Evolutionary conservation across 2,329 filamentous ascomycete species (phyloP).

Genomic region (Fusarium mundagurra): DNA sequence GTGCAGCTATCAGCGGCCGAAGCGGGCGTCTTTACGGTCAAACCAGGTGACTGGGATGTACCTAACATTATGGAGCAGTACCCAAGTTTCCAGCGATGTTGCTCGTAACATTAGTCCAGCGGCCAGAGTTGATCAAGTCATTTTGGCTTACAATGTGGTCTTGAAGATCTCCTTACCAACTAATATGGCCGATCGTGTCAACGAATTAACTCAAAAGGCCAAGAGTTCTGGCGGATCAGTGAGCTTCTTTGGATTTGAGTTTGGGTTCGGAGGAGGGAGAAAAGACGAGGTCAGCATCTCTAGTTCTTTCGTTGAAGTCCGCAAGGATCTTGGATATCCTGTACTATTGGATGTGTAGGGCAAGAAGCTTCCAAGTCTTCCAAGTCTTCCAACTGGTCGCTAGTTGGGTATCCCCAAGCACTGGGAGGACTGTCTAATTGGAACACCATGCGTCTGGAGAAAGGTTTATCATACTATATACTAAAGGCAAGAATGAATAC

Average conservation of each 20-base stretch:
- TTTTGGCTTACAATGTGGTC: not conserved
- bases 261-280: not conserved
- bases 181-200: fast-evolving
- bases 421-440: not conserved
- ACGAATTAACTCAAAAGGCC: not conserved
- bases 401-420: not conserved
- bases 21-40: not conserved
- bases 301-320: not conserved
- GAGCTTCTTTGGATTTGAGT: not conserved
- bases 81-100: too few species aligned
- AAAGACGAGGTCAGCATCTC: not conserved
- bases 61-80: not conserved
- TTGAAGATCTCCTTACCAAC: not conserved
- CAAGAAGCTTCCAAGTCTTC: not conserved
- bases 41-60: not conserved
- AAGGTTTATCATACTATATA: fast-evolving
- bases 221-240: not conserved
- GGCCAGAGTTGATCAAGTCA: not conserved
- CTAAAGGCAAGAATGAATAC: not conserved
- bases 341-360: not conserved
- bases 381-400: not conserved
- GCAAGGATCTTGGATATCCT: not conserved
- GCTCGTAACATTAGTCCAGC: not conserved
- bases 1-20: not conserved
- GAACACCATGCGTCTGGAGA: fast-evolving